Evolutionary conservation across 306 rosid species (phyloP).

Genomic region (Pterocarpus santalinus): DNA sequence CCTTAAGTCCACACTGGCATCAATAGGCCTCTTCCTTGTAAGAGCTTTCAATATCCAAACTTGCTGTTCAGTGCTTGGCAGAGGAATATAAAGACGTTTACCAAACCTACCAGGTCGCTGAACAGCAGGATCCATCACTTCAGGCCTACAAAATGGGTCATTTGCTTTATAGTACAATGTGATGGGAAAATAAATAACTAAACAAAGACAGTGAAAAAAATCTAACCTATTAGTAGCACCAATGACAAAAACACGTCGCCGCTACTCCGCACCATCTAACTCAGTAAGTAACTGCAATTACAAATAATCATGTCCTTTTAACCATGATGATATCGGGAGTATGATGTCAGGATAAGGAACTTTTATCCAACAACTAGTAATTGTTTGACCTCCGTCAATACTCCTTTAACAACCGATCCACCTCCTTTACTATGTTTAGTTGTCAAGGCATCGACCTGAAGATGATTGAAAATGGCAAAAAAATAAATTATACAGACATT

Average conservation of each 20-base stretch:
- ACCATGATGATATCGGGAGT: neutral
- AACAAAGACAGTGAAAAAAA: constrained; percentile 15
- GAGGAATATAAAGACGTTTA: constrained; percentile 78
- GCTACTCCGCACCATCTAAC: constrained; percentile 84
- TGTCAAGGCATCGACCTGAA: constrained; percentile 88
- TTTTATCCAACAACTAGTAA: constrained; percentile 12
- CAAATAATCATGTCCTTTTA: constrained; percentile 34
- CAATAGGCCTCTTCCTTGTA: constrained; percentile 70
- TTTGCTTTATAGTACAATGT: constrained; percentile 22
- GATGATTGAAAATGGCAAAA: constrained; percentile 6
- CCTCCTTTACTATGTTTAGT: constrained; percentile 85
- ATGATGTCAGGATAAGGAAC: neutral
- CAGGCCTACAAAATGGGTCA: constrained; percentile 68
- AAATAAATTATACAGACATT: neutral
- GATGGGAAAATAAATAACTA: constrained; percentile 11
- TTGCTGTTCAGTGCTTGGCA: constrained; percentile 68
- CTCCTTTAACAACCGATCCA: constrained; percentile 78
- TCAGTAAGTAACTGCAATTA: constrained; percentile 53
- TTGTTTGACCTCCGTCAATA: constrained; percentile 73
- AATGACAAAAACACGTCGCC: constrained; percentile 89
- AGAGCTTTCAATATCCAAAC: constrained; percentile 76
- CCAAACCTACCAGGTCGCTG: constrained; percentile 87
- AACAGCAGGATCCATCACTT: constrained; percentile 81
- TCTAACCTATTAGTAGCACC: constrained; percentile 95
- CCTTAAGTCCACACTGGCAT: constrained; percentile 70